Evolutionary conservation across 768 basidiomycete species (phyloP), one percentile per base, ranked within the genome.

Genomic region (Podaxis sp.): DNA sequence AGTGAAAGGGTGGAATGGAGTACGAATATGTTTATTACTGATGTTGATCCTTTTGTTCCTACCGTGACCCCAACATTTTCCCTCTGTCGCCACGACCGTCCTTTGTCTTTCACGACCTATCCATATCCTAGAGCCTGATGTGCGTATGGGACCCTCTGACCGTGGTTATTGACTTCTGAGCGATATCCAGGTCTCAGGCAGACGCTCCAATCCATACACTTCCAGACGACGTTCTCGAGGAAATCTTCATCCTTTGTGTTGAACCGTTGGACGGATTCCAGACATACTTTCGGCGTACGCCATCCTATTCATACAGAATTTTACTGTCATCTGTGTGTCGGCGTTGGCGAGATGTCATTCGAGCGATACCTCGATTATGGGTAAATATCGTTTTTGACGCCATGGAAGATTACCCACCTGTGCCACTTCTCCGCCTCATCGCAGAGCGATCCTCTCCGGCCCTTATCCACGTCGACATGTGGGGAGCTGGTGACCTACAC

Each of bases 171-270:
- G 4, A 50, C 24, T 13, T 8, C 26, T 11, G 13, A 56, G 13
- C 24, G 10, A 28, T 30, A 24, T 12, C 13, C 15, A 59, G 58
- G 58, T 28, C 33, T 26, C 22, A 33, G 49, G 22, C 49, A 59
- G 49, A 51, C 37, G 49, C 41, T 28, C 41, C 56, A 41, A 44
- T 59, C 22, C 58, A 59, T 38, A 38, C 38, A 36, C 58, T 59
- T 59, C 58, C 58, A 24, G 58, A 59, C 17, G 58, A 59, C 49
- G 49, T 62, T 13, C 60, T 62, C 22, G 22, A 55, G 52, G 60
- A 55, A 22, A 55, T 62, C 17, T 49, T 62, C 53, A 13, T 55
- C 22, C 53, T 54, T 24, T 49, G 26, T 12, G n/a, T 55, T 22
- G 28, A 33, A 8, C 20, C 20, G 13, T 11, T 36, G 17, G 60